Conservation (phyloP, 306 rosid species). For the Rosa rugosa region DNA sequence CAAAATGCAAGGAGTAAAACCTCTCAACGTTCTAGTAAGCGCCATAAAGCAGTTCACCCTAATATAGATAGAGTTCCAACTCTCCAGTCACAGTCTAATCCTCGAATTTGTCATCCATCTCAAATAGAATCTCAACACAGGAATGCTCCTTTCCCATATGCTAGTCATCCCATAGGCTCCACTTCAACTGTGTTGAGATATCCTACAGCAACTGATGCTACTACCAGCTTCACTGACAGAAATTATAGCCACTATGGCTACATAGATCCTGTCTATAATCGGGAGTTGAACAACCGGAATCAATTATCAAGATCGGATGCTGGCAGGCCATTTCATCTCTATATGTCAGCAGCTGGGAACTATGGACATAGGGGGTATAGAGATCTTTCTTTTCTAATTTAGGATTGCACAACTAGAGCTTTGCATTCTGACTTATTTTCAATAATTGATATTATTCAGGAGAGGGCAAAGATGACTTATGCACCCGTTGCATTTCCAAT, state of each 20-base stretch:
- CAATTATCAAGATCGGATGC: conserved; percentile 13
- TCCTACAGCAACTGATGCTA: conserved; percentile 26
- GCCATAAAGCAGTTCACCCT: conserved; percentile 23
- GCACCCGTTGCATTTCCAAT: background rate
- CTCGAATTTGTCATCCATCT: conserved; percentile 23
- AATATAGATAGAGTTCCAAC: conserved; percentile 31
- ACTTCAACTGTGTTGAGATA: conserved; percentile 31
- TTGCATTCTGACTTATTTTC: background rate
- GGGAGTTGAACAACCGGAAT: conserved; percentile 25
- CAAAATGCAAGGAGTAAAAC: conserved; percentile 34
- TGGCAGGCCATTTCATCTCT: conserved; percentile 28
- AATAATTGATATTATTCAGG: background rate
- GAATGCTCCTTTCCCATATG: conserved; percentile 24
- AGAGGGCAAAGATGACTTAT: background rate
- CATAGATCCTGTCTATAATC: conserved; percentile 28
- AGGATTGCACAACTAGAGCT: conserved; percentile 1
- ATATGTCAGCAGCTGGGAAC: conserved; percentile 19
- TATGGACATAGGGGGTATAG: conserved; percentile 29
- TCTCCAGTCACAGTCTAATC: conserved; percentile 24
- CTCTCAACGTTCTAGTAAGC: conserved; percentile 21
- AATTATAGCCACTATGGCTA: conserved; percentile 20
- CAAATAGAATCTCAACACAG: conserved; percentile 32
- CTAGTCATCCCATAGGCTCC: conserved; percentile 24
- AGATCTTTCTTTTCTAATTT: conserved; percentile 11
- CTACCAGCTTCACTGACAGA: conserved; percentile 1